A percentile compares a stretch with the other conserved stretches of the same genome.
These are phyloP conservation scores for Salix arbutifolia DNA, from an alignment of 345 rosid genomes.

Conservation along the genomic window DNA sequence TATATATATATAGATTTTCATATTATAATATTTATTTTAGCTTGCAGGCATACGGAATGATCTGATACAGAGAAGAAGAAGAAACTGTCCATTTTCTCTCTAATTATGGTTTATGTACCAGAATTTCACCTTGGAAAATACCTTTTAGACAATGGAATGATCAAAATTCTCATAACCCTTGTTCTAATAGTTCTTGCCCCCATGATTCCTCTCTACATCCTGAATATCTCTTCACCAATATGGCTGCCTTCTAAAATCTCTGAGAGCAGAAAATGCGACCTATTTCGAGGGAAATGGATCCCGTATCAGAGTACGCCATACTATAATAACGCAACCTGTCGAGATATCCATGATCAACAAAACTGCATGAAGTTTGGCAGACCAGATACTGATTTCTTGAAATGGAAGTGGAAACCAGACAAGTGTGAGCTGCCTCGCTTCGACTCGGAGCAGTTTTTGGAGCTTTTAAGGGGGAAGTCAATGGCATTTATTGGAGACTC, in stretches of 20 bases:
- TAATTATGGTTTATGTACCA: no score
- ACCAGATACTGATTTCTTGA: slow-evolving; percentile 38
- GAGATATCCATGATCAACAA: slow-evolving; percentile 32
- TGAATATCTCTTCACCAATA: not conserved
- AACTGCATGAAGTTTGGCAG: slow-evolving; percentile 53
- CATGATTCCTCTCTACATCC: slow-evolving; percentile 19
- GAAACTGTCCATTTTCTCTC: no score
- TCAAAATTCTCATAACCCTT: not conserved
- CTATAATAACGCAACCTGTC: slow-evolving; percentile 38
- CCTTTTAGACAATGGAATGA: not conserved
- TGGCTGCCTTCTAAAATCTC: not conserved
- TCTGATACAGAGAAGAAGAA: not conserved
- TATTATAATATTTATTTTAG: no score
- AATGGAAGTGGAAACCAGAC: slow-evolving; percentile 50
- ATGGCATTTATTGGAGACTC: slow-evolving; percentile 46
- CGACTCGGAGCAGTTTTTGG: slow-evolving; percentile 29
- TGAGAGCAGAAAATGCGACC: slow-evolving; percentile 24
- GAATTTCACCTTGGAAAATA: not conserved
- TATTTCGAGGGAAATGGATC: slow-evolving; percentile 41
- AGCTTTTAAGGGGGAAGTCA: slow-evolving; percentile 40
- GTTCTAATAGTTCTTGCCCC: slow-evolving; percentile 14
- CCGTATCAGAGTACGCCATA: slow-evolving; percentile 22
- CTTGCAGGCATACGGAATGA: no score
- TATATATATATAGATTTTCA: no score
- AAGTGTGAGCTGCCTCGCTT: slow-evolving; percentile 37